Percentiles rank a stretch among this genome's conserved stretches.
These are phyloP conservation scores for Leccinum huronense DNA, from an alignment of 1,284 basidiomycete genomes.

Conservation along the genomic window DNA sequence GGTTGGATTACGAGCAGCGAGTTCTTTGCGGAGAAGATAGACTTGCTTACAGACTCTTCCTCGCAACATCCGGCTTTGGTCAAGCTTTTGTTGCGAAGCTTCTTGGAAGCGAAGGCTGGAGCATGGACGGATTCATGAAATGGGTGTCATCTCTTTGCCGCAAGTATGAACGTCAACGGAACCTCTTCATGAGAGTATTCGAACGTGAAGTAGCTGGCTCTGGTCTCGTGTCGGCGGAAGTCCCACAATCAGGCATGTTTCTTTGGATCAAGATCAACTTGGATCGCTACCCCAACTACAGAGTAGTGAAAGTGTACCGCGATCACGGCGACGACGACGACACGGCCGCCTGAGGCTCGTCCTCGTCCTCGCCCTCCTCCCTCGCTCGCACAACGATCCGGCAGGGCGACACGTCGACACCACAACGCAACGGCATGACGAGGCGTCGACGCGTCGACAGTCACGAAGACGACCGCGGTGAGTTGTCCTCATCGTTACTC, in stretches of 20 bases:
- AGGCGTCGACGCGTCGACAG: too few species aligned
- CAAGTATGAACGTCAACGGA: constrained; percentile 34
- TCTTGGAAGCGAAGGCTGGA: constrained; percentile 30
- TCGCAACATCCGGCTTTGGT: constrained; percentile 35
- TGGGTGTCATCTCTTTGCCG: constrained; percentile 33
- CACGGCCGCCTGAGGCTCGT: too few species aligned
- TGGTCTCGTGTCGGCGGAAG: constrained; percentile 27
- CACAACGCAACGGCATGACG: too few species aligned
- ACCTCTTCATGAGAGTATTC: constrained; percentile 36
- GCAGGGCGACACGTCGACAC: too few species aligned
- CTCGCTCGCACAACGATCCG: too few species aligned
- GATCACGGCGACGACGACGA: too few species aligned
- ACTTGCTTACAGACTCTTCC: constrained; percentile 38
- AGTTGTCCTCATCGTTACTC: too few species aligned
- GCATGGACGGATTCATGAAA: constrained; percentile 36
- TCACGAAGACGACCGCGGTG: too few species aligned
- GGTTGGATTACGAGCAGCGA: constrained; percentile 54
- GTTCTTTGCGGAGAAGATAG: constrained; percentile 48
- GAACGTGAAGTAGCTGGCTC: constrained; percentile 22
- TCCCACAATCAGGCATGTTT: constrained; percentile 38
- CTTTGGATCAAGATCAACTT: constrained; percentile 38
- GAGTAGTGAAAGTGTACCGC: constrained; percentile 15
- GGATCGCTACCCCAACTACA: constrained; percentile 31
- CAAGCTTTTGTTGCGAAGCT: constrained; percentile 36
- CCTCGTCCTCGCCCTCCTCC: too few species aligned